Evolutionary conservation across 257 asterid species (phyloP).

Genomic region (Salvia hispanica): DNA sequence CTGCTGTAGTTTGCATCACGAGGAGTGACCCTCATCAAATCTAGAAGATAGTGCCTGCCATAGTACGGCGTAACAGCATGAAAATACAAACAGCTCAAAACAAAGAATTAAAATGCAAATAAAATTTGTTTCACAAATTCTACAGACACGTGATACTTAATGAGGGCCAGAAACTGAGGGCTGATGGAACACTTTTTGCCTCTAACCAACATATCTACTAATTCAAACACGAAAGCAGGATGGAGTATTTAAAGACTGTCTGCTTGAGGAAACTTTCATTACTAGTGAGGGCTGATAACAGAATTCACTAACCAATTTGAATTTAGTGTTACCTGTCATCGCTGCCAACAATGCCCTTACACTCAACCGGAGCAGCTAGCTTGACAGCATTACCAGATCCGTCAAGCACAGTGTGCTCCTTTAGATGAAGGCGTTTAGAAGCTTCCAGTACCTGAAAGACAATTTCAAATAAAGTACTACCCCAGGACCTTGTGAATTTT

Average conservation of each 20-base stretch:
- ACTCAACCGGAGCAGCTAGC: conserved; percentile 97
- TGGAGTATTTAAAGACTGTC: not conserved
- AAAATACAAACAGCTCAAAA: conserved; percentile 19
- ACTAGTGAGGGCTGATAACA: conserved; percentile 4
- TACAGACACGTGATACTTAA: conserved; percentile 14
- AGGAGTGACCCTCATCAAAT: conserved; percentile 96
- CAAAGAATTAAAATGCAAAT: not conserved
- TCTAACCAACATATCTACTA: conserved; percentile 3
- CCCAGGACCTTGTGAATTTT: conserved; percentile 1
- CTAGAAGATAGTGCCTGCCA: conserved; percentile 88
- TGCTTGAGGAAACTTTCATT: not conserved
- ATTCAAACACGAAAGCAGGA: conserved; percentile 21
- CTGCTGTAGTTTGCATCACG: conserved; percentile 90
- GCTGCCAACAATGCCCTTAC: conserved; percentile 99
- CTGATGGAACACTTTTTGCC: not conserved
- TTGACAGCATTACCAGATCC: conserved; percentile 77
- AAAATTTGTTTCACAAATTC: not conserved
- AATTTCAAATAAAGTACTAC: conserved; percentile 19
- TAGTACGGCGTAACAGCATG: conserved; percentile 9
- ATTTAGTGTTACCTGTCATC: conserved; percentile 75
- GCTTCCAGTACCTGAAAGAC: conserved; percentile 76
- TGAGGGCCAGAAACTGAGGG: not conserved
- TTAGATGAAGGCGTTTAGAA: conserved; percentile 87
- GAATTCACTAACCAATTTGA: conserved; percentile 7
- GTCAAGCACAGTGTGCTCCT: conserved; percentile 86